Percentiles rank a stretch among this genome's conserved stretches.
phyloP scores from a whole-genome alignment of 768 basidiomycete species.

The Russula abietina region DNA sequence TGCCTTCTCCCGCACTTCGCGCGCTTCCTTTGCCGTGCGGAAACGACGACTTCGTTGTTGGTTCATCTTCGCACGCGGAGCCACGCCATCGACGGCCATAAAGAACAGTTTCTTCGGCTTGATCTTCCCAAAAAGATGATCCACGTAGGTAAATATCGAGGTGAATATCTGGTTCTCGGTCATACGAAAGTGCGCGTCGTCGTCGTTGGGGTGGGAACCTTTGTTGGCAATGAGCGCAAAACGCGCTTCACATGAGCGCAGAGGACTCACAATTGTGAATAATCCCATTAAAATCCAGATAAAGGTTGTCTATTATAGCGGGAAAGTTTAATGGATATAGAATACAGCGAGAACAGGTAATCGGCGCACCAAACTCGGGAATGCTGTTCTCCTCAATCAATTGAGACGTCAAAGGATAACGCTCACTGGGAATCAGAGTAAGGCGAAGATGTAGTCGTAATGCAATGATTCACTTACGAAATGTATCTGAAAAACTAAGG shows the following conservation, averaged over 20 bases:
- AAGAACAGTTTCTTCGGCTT: conserved; percentile 97
- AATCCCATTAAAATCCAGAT: conserved; percentile 92
- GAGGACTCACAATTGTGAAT: conserved; percentile 64
- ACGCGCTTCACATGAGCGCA: not conserved
- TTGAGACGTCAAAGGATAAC: conserved; percentile 97
- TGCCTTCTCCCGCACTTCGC: conserved; percentile 82
- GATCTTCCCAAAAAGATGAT: conserved; percentile 93
- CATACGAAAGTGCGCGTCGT: conserved; percentile 90
- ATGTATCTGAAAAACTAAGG: conserved; percentile 92
- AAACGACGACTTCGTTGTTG: conserved; percentile 93
- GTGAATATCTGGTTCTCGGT: conserved; percentile 98
- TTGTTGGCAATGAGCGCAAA: not conserved
- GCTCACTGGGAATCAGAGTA: conserved; percentile 53
- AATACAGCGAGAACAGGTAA: not conserved
- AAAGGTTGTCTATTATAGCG: conserved; percentile 76
- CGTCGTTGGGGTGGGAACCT: conserved; percentile 96
- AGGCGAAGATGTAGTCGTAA: not conserved
- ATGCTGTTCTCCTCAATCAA: conserved; percentile 98
- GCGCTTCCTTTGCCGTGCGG: conserved; percentile 88
- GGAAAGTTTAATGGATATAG: conserved; percentile 19
- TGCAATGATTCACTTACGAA: conserved; percentile 49
- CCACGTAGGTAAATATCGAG: conserved; percentile 93
- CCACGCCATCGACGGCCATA: conserved; percentile 98
- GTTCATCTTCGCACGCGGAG: conserved; percentile 98
- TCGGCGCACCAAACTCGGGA: conserved; percentile 81